These are phyloP conservation scores for Auricularia sp. DNA, from an alignment of 768 basidiomycete species.

Conservation along the genomic window DNA sequence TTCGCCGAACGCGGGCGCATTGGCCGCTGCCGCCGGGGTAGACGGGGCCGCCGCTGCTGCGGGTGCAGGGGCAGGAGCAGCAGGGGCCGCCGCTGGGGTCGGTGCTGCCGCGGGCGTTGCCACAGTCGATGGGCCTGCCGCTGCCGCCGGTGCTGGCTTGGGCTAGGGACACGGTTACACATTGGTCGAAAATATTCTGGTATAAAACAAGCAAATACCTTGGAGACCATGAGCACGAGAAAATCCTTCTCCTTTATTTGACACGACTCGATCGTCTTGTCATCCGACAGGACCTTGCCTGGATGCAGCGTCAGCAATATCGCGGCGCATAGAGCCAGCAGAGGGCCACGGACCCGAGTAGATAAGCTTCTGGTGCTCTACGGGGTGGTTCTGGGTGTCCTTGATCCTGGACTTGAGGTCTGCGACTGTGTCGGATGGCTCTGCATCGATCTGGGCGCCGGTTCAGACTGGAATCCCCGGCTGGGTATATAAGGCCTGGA, in stretches of 20 bases:
- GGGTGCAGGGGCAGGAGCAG: slow-evolving; percentile 25
- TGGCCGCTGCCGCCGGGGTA: slow-evolving; percentile 20
- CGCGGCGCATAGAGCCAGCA: slow-evolving; percentile 6
- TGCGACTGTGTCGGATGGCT: slow-evolving; percentile 62
- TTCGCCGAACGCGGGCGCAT: slow-evolving; percentile 34
- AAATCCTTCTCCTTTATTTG: slow-evolving; percentile 98
- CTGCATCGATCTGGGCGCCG: slow-evolving; percentile 58
- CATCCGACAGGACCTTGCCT: slow-evolving; percentile 89
- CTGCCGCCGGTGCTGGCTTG: slow-evolving; percentile 32
- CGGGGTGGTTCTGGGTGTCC: slow-evolving; percentile 61
- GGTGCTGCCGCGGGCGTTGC: slow-evolving; percentile 24
- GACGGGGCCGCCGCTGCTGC: slow-evolving; percentile 23
- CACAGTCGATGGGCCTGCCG: slow-evolving; percentile 22
- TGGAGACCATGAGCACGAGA: slow-evolving; percentile 97
- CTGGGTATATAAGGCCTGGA: not conserved
- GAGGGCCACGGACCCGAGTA: slow-evolving; percentile 59
- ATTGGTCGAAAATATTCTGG: not conserved
- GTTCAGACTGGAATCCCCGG: not conserved
- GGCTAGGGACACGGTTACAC: slow-evolving; percentile 30
- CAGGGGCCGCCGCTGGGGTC: slow-evolving; percentile 26
- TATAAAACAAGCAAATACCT: slow-evolving; percentile 40
- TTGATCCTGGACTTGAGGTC: slow-evolving; percentile 78
- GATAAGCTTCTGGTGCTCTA: slow-evolving; percentile 82
- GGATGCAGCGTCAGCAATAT: slow-evolving; percentile 6
- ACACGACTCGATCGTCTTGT: slow-evolving; percentile 78